These are phyloP conservation scores for Boletus rufocinnamomeus DNA, from an alignment of 768 basidiomycete species.

Conservation along the genomic window DNA sequence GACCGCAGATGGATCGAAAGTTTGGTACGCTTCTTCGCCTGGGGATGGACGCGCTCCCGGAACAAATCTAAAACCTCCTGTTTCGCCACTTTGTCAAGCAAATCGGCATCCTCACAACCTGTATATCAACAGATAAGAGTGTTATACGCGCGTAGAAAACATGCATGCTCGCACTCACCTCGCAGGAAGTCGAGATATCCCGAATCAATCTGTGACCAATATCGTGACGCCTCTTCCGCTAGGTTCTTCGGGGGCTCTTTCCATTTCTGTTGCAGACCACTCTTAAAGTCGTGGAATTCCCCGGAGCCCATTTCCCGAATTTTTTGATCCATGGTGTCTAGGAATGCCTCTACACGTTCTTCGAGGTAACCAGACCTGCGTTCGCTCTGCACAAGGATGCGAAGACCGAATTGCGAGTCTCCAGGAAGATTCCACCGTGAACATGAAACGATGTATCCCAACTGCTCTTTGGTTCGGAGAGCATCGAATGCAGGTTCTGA, in stretches of 20 bases:
- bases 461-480: constrained; percentile 91
- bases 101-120: constrained; percentile 75
- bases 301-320: constrained; percentile 69
- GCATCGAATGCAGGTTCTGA: constrained; percentile 91
- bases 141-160: not conserved
- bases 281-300: constrained; percentile 79
- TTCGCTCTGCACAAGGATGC: constrained; percentile 89
- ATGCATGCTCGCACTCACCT: constrained; percentile 50
- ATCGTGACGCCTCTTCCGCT: constrained; percentile 71
- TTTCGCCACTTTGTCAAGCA: constrained; percentile 67
- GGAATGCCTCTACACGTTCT: constrained; percentile 84
- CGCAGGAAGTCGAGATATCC: constrained; percentile 87
- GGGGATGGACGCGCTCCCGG: constrained; percentile 66
- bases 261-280: constrained; percentile 77
- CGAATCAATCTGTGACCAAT: constrained; percentile 68
- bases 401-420: constrained; percentile 71
- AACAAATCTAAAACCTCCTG: constrained; percentile 75
- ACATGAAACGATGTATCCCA: constrained; percentile 88
- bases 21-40: constrained; percentile 71
- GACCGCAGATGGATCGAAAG: constrained; percentile 82
- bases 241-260: constrained; percentile 88
- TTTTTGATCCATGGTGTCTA: constrained; percentile 67
- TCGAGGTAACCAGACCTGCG: constrained; percentile 79
- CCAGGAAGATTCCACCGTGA: constrained; percentile 58
- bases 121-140: constrained; percentile 1